Evolutionary conservation across 441 rosid species (phyloP), one percentile per base, ranked within the genome.

Genomic region (Adansonia rubrostipa): DNA sequence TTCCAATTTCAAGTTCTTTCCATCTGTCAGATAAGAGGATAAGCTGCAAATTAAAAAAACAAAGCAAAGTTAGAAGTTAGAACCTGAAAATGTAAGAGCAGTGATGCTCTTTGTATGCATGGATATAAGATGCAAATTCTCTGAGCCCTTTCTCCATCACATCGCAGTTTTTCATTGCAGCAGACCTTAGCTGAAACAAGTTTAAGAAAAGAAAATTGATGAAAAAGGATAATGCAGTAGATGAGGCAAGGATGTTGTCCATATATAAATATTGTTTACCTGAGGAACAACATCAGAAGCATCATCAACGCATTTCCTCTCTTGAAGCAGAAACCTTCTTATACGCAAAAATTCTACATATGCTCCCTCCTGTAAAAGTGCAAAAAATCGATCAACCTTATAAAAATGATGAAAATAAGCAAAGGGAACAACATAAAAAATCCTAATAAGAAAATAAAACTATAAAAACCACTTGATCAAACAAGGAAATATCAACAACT

Each of bases 31-130:
- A 82, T 74, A 24, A 20, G 22, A 73, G 36, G 36, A 33, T 33
- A 33, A 33, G 36, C 36, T 3, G 53, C 7, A 74, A 22, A 64
- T 11, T 8, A 69, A 75, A 28, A 36, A 36, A 44, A 51, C 10
- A 47, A 78, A 76, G 58, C 61, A 70, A 33, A 33, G 36, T 33
- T 33, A 33, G 36, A 36, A 3, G 79, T 22, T 71, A 47, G 45
- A 28, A 89, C 98, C 95, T 89, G 86, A 92, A 92, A 82, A 92
- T 92, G 85, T 84, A 88, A 17, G 85, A 85, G 85, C 98, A 92
- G 33, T 88, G 89, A 85, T 95, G 99, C 84, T 91, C 94, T 80
- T 95, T 95, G 79, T 95, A 95, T 48, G 94, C 97, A 75, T 92
- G 94, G 67, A 95, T 82, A 82, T 74, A 89, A 36, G 98, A 95